Evolutionary conservation across 345 rosid genomes (phyloP).

Genomic region (Murraya koenigii): DNA sequence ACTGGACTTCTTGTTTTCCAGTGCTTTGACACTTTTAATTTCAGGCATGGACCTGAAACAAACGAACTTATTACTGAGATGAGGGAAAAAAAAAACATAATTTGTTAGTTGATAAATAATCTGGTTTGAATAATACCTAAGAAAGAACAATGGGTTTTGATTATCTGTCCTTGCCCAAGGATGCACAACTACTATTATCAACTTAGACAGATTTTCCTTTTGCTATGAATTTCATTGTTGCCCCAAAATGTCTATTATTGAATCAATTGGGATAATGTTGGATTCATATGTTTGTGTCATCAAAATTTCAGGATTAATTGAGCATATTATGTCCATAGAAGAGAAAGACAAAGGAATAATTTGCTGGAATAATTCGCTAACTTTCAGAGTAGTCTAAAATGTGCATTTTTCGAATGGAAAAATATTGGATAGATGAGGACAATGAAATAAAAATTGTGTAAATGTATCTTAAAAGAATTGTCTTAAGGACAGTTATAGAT

Average conservation of each 20-base stretch:
- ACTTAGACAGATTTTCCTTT: too few species aligned
- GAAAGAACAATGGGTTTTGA: too few species aligned
- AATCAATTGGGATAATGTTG: too few species aligned
- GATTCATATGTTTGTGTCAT: too few species aligned
- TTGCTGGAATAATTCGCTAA: too few species aligned
- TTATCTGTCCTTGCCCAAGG: too few species aligned
- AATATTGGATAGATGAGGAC: neutral
- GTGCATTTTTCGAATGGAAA: neutral
- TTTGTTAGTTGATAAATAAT: neutral
- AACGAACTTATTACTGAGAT: neutral
- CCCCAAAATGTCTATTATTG: too few species aligned
- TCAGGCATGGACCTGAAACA: neutral
- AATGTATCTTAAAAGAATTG: neutral
- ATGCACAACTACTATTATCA: too few species aligned
- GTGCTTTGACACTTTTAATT: neutral
- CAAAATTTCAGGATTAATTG: too few species aligned
- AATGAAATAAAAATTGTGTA: neutral
- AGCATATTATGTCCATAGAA: too few species aligned
- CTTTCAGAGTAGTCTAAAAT: neutral
- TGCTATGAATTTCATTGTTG: too few species aligned
- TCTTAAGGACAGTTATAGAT: neutral
- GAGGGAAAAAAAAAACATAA: neutral
- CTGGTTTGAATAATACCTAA: neutral
- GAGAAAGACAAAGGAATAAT: too few species aligned
- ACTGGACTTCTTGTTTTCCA: neutral